These are phyloP conservation scores for Rhizophagus clarus DNA, from an alignment of 192 early-diverging fungal genomes.

Conservation along the genomic window DNA sequence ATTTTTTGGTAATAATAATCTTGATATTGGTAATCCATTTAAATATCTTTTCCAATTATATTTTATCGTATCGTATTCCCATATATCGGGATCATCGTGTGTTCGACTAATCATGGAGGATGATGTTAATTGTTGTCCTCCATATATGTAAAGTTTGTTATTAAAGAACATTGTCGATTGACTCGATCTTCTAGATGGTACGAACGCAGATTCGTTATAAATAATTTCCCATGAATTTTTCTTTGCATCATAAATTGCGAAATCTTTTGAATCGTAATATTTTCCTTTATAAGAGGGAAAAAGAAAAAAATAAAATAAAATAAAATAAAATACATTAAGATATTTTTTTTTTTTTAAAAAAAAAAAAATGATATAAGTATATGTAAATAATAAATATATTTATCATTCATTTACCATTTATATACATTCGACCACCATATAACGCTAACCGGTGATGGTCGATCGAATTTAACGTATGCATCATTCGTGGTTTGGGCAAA, in stretches of 20 bases:
- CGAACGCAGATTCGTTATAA: no score
- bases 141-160: slow-evolving; percentile 6
- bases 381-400: no score
- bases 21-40: background rate
- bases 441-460: slow-evolving; percentile 10
- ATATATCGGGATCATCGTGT: slow-evolving; percentile 1
- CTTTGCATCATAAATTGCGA: background rate
- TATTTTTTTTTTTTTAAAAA: no score
- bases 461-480: background rate
- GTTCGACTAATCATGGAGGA: background rate
- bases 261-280: background rate
- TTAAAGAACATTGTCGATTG: background rate
- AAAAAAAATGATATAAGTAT: no score
- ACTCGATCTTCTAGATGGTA: background rate
- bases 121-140: background rate
- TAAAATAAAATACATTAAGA: background rate
- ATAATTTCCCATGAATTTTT: background rate
- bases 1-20: background rate
- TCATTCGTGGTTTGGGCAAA: background rate
- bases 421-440: background rate
- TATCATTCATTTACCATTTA: background rate
- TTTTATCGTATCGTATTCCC: background rate
- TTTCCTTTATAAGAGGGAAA: background rate
- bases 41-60: slow-evolving; percentile 3
- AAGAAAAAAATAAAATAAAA: background rate